Base-by-base conservation (phyloP, 2,329 filamentous ascomycete genomes). In the Epichloe hybrida region DNA sequence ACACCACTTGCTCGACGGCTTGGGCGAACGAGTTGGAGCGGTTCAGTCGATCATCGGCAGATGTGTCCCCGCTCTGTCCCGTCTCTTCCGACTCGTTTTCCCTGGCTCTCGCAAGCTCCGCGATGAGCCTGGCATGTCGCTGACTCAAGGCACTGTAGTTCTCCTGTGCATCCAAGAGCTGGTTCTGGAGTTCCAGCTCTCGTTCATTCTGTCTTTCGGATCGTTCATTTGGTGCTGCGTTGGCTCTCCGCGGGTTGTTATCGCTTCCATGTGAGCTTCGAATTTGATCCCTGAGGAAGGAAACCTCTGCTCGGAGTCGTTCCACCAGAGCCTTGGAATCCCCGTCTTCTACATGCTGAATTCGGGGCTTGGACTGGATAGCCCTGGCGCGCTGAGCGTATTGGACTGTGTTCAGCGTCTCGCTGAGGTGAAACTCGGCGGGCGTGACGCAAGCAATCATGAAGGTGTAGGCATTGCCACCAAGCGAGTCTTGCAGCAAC, bases 371-470 rank as follows among this genome's bases (percentile, higher is more conserved):
- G 70, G 88, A 95, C 72, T 98, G 93, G 54, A 98, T 98, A 2
- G 90, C 89, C 56, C 93, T 84, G 55, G 93, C 94, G 56, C 93
- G 81, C 70, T 97, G 93, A 6, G 93, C 93, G 68, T 98, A 98
- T 66, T 96, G 87, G 21, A 98, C 88, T 0, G 93, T 98, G 66
- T 98, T 98, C 52, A 98, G 73, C 0, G 94, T 97, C 69, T 98
- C 93, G 69, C 90, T 97, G 43, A 98, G 74, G 65, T 98, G 93
- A 64, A 98, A 98, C 64, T 96, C 90, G 13, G 91, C 88, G 0
- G 90, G 91, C 1, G 91, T 98, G 34, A 98, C 90, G 69, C 93
- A 98, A 8, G 93, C 93, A 69, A 98, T 93, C 93, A 98, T 97
- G 70, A 97, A 98, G 0, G 93, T 98, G 64, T 96, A 95, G 37